A percentile compares a stretch with the other conserved stretches of the same genome.
These are phyloP conservation scores for Samsoniella hepiali DNA, from an alignment of 2,329 filamentous ascomycete genomes.

Conservation along the genomic window DNA sequence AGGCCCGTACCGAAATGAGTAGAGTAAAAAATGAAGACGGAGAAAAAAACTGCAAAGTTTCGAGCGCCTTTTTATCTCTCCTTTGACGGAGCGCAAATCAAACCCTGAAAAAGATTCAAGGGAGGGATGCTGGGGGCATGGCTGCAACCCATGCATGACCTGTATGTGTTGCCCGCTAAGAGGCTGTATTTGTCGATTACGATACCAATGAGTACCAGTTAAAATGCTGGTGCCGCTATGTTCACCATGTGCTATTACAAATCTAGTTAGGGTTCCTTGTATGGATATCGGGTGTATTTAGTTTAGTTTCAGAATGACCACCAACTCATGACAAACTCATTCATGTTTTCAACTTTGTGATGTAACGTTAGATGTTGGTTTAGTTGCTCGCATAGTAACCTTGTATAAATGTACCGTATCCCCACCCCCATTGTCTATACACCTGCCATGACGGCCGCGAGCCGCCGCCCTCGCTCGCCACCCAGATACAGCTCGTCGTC, in stretches of 20 bases:
- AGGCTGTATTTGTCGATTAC: neutral
- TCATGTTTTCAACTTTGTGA: neutral
- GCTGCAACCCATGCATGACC: neutral
- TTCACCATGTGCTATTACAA: neutral
- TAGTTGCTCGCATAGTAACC: neutral
- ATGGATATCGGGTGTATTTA: neutral
- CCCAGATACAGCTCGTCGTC: conserved; percentile 60
- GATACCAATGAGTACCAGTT: neutral
- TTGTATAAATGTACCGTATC: neutral
- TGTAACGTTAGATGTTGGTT: neutral
- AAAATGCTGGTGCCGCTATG: neutral
- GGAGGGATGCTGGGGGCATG: neutral
- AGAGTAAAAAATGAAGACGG: neutral
- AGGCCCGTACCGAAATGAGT: conserved; percentile 29
- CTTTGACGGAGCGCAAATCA: neutral
- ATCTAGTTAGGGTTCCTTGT: neutral
- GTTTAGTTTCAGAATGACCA: neutral
- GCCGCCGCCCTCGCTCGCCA: conserved; percentile 51
- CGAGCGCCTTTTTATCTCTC: neutral
- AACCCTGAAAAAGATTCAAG: too few relatives aligned
- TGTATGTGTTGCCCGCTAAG: too few relatives aligned
- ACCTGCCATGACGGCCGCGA: conserved; percentile 41
- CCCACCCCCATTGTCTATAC: neutral
- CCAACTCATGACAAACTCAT: neutral
- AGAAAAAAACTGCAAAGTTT: too few relatives aligned